Evolutionary conservation across 164 flowering plant genomes (phyloP).

Genomic region (Kalanchoe fedtschenkoi): DNA sequence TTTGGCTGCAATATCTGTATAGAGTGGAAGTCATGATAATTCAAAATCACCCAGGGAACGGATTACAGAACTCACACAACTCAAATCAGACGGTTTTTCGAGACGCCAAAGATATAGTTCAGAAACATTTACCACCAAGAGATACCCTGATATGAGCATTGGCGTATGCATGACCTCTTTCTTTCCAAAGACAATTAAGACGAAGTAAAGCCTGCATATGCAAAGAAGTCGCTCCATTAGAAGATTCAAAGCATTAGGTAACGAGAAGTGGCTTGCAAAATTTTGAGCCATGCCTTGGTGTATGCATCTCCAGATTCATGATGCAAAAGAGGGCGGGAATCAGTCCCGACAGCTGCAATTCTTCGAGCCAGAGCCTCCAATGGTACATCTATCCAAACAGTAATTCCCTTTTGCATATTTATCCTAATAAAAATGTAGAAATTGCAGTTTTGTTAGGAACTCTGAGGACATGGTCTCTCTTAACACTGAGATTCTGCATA

Average conservation of each 20-base stretch:
- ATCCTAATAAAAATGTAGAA: slow-evolving; percentile 11
- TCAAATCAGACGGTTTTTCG: background rate
- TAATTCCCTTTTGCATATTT: slow-evolving; percentile 21
- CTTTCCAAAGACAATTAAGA: slow-evolving; percentile 13
- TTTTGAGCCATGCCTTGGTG: slow-evolving; percentile 15
- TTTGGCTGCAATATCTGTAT: slow-evolving; percentile 16
- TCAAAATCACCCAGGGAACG: no score
- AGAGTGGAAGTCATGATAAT: background rate
- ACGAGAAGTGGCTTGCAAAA: background rate
- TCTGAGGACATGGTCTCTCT: background rate
- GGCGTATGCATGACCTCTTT: slow-evolving; percentile 16
- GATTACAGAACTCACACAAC: background rate
- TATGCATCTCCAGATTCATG: slow-evolving; percentile 20
- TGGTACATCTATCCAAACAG: slow-evolving; percentile 24
- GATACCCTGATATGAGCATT: slow-evolving; percentile 20
- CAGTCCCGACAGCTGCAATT: slow-evolving; percentile 24
- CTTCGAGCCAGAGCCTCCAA: slow-evolving; percentile 28
- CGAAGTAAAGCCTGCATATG: slow-evolving; percentile 19
- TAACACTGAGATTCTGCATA: slow-evolving; percentile 8
- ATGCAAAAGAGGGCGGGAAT: slow-evolving; percentile 23
- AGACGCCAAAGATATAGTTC: background rate
- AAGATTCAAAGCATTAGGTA: background rate
- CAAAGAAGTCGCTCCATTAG: background rate
- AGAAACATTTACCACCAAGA: slow-evolving; percentile 10
- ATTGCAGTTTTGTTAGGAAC: background rate